Evolutionary conservation across 768 basidiomycete genomes (phyloP), one percentile per base, ranked within the genome.

Genomic region (Amanita rubescens): DNA sequence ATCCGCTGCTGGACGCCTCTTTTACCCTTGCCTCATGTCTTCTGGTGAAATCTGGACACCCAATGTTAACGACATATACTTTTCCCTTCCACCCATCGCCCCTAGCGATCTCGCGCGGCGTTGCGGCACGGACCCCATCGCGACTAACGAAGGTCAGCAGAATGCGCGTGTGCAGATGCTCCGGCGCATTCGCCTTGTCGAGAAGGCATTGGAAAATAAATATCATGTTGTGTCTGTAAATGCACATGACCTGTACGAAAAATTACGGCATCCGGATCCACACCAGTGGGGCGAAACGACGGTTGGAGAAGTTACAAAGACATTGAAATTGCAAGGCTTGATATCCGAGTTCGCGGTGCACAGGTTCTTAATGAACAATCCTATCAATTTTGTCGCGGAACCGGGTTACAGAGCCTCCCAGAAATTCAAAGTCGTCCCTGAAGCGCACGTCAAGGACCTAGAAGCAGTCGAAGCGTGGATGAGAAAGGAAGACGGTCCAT

Each of bases 151-250:
- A 14, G 57, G 59, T 5, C 68, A 85, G 55, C 65, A 76, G 45
- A 67, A 71, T 24, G 89, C 90, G 2, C 77, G 92, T 2, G 74
- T 89, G 3, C 74, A 80, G 50, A 75, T 85, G 17, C 73, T 90
- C 22, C 79, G 75, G 59, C 71, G 69, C n/a, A 60, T 92, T 19
- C 78, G 83, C 17, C 66, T 72, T 4, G 62, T 89, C 20, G 74
- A 79, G 51, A 72, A 71, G 35, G 65, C 67, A 1, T 63, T 83
- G 5, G 80, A 85, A 43, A 63, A 60, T 34, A 70, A 72, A 22
- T 61, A 60, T 53, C 65, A 67, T 37, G 55, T 62, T 15, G 59
- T 71, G 10, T 55, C 56, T 41, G 58, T 65, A 15, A 54, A 62
- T 22, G 44, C 61, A 20, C 58, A 65, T 47, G 67, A 76, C 57